Evolutionary conservation across 306 rosid species (phyloP), one percentile per base, ranked within the genome.

Genomic region (Sicyos edulis): DNA sequence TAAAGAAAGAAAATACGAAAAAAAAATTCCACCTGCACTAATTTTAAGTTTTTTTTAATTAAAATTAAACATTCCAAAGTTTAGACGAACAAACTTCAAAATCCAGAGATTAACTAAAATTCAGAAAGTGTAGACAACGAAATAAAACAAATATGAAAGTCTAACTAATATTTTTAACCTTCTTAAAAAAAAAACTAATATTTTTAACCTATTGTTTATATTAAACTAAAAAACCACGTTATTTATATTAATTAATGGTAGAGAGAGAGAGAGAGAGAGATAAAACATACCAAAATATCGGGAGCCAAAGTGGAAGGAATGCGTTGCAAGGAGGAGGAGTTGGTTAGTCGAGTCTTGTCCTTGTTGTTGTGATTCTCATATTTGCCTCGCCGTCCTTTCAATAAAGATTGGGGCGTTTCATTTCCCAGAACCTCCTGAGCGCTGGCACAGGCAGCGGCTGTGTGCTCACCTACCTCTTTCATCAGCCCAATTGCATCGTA

Each of bases 401-500:
- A 40, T 64, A 84, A 71, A 3, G 91, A 80, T 73, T 81, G 83
- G 9, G 96, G 96, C 42, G 92, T 79, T 79, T 85, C 95, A 77
- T 80, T 84, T 81, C 83, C 95, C 83, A 95, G 74, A 76, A 85
- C 83, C 79, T 87, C 88, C 70, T 86, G 89, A 44, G 96, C 96
- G 70, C 74, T 83, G 47, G 95, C 98, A 82, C 88, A 93, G 17
- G 95, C 96, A 71, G 88, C 86, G 10, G 96, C 96, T 74, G 85
- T 88, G 71, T 93, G 97, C 83, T 91, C 96, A 11, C 91, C 82
- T 15, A 91, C 78, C 84, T 95, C 95, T 76, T 83, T 91, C 95
- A 91, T 87, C 86, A 85, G 80, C 63, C 90, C 97, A 15, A 95
- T 81, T 59, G 99, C 99, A 84, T 95, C 99, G 62, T 82, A 91